Evolutionary conservation across 2,329 filamentous ascomycete species (phyloP).

Genomic region (Fusarium albidum): DNA sequence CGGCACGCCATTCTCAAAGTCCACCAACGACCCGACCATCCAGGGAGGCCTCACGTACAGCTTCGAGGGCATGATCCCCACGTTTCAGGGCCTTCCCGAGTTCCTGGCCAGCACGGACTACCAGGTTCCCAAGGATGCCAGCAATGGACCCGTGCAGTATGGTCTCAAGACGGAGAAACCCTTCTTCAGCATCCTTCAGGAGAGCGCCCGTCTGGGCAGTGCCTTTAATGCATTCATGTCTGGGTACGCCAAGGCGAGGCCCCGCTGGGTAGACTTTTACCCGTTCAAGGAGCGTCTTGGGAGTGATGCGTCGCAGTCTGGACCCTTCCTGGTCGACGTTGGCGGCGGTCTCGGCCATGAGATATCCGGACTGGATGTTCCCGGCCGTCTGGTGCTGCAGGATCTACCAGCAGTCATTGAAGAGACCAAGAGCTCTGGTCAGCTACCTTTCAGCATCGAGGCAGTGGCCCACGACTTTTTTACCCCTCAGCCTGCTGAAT

Average conservation of each 20-base stretch:
- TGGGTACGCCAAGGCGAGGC: constrained; percentile 43
- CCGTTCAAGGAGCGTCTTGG: constrained; percentile 13
- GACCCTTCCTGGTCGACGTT: constrained; percentile 22
- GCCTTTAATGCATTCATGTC: constrained; percentile 48
- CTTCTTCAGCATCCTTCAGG: constrained; percentile 45
- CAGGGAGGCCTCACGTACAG: constrained; percentile 24
- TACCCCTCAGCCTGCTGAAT: constrained; percentile 28
- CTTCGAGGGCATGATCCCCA: constrained; percentile 29
- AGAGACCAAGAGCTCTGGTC: constrained; percentile 3
- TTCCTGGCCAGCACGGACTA: constrained; percentile 46
- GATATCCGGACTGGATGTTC: neutral
- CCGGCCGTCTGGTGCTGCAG: constrained; percentile 13
- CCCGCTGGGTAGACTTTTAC: constrained; percentile 44
- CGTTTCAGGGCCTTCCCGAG: constrained; percentile 41
- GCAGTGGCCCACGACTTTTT: constrained; percentile 37
- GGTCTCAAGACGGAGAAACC: constrained; percentile 33
- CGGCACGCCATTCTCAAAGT: constrained; percentile 9
- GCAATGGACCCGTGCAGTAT: constrained; percentile 31
- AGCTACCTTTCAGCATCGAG: constrained; percentile 7
- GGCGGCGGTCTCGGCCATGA: constrained; percentile 24
- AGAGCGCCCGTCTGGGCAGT: constrained; percentile 39
- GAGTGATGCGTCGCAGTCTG: neutral
- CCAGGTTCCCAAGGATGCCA: constrained; percentile 40
- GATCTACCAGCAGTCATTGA: constrained; percentile 18
- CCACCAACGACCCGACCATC: constrained; percentile 24